Base-by-base conservation (phyloP, 129 eudicot species). In the Heracleum sosnowskyi region DNA sequence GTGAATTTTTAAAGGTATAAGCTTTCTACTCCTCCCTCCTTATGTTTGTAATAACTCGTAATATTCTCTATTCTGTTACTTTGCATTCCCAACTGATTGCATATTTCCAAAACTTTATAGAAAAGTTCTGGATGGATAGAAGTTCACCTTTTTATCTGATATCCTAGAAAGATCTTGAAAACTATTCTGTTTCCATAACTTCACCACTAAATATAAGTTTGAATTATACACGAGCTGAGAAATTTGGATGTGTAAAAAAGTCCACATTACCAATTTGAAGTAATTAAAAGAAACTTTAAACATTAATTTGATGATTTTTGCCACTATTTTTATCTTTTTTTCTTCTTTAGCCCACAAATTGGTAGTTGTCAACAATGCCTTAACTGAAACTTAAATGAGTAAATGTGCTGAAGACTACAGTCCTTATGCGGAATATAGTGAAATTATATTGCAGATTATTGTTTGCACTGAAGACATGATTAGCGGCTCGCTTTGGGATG, bases 391-490 rank as follows among this genome's bases (percentile, higher is more conserved):
- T 36, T 66, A 17, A 41, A 11, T 10, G 66, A 31, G 47, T 72
- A 10, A 45, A 57, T 53, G 39, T 64, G 24, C 41, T 40, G 41
- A 55, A 53, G 47, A 33, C 63, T 7, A 53, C 46, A 63, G 63
- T 76, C 33, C 44, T 36, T 78, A 57, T n/a, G 66, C 33, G 66
- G 33, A 57, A 57, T n/a, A 35, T 49, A 73, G 73, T 64, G 51
- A 26, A 24, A 75, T 55, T 18, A 26, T 29, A 63, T 57, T 86
- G 79, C 87, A 94, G 98, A 80, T 94, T 73, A 86, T 91, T 45
- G 90, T 86, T 76, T 90, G 97, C 79, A 94, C 97, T 31, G 85
- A 94, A 83, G 97, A 89, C 77, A 94, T 94, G 98, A 80, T 94
- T 75, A 47, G 24, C 78, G 81, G 87, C 53, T 88, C 97, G 62